Percentiles rank a stretch among this genome's conserved stretches.
These are phyloP conservation scores for Raphanus hybrid DNA, from an alignment of 441 rosid genomes.

Conservation along the genomic window DNA sequence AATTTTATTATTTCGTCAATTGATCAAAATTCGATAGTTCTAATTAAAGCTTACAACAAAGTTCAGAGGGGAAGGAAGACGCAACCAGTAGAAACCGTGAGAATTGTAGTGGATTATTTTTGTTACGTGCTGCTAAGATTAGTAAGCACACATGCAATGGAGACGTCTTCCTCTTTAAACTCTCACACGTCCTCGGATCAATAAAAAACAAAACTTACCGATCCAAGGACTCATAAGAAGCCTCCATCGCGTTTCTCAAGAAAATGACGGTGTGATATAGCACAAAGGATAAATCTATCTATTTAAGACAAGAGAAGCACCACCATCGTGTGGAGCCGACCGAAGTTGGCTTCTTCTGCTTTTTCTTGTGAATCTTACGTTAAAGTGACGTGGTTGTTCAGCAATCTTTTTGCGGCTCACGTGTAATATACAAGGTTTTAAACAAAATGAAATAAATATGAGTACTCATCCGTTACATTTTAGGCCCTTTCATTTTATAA, in stretches of 20 bases:
- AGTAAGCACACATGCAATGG: not conserved
- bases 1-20: not conserved
- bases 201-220: slow-evolving; percentile 21
- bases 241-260: not conserved
- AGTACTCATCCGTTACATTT: too few relatives aligned
- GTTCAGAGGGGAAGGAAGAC: not conserved
- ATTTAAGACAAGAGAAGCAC: not conserved
- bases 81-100: not conserved
- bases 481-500: too few relatives aligned
- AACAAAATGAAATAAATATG: not conserved
- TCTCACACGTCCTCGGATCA: slow-evolving; percentile 16
- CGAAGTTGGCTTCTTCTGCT: not conserved
- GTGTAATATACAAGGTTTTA: not conserved
- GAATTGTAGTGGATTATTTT: not conserved
- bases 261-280: not conserved
- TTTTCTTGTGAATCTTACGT: not conserved
- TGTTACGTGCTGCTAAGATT: not conserved
- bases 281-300: not conserved
- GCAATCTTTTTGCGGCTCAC: not conserved
- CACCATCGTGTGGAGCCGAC: slow-evolving; percentile 19
- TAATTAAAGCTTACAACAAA: not conserved
- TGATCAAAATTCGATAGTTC: not conserved
- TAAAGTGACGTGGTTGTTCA: slow-evolving; percentile 7
- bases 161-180: not conserved
- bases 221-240: slow-evolving; percentile 8